phyloP scores from a whole-genome alignment of 2,329 filamentous ascomycete genomes.

The Fusarium illudens region DNA sequence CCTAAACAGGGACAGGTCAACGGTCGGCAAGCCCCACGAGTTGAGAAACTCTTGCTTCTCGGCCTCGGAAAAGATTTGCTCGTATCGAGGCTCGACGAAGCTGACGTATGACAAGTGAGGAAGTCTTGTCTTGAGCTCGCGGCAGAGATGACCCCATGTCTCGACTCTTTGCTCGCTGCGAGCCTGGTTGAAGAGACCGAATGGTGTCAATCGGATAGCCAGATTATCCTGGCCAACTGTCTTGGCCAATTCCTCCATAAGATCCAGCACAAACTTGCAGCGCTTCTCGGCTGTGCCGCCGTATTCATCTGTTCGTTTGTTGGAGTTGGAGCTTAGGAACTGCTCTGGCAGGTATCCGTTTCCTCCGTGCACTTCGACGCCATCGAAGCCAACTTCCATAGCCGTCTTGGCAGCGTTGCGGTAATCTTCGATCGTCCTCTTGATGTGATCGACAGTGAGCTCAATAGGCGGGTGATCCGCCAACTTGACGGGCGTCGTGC shows the following conservation, averaged over 20 bases:
- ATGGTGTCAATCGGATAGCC: constrained; percentile 56
- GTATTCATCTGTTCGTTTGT: constrained; percentile 49
- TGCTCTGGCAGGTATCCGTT: constrained; percentile 54
- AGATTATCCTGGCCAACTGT: constrained; percentile 56
- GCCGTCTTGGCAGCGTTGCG: constrained; percentile 52
- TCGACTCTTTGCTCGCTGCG: constrained; percentile 60
- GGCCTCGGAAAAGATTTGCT: constrained; percentile 58
- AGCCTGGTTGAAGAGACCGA: constrained; percentile 61
- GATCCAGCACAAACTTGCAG: constrained; percentile 62
- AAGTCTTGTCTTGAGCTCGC: constrained; percentile 54
- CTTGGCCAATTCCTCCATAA: constrained; percentile 56
- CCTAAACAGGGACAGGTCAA: constrained; percentile 58
- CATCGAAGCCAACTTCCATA: constrained; percentile 61
- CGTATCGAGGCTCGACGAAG: constrained; percentile 64
- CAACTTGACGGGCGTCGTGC: constrained; percentile 51
- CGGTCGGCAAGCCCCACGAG: constrained; percentile 56
- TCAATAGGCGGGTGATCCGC: constrained; percentile 42
- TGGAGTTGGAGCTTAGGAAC: constrained; percentile 49
- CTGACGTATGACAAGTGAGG: constrained; percentile 61
- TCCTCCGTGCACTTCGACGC: constrained; percentile 52
- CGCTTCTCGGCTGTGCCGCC: constrained; percentile 46
- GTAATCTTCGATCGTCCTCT: constrained; percentile 44
- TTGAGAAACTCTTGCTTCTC: constrained; percentile 60
- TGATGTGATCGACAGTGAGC: constrained; percentile 54
- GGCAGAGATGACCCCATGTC: constrained; percentile 61